These are phyloP conservation scores for Fraxinus velutina DNA, from an alignment of 305 asterid genomes.

Conservation along the genomic window DNA sequence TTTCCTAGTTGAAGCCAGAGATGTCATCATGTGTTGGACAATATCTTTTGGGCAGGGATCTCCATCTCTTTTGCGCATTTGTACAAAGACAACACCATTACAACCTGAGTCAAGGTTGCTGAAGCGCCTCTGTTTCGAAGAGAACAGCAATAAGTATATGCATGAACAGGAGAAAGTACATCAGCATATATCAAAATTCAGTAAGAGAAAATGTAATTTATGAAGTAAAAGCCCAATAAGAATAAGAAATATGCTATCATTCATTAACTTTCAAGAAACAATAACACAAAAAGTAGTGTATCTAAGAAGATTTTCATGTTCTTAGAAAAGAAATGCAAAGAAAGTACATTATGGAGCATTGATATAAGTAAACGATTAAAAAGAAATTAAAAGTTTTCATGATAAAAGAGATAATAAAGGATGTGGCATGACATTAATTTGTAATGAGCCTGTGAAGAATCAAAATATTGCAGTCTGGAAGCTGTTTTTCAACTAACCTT, in stretches of 20 bases:
- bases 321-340: background rate
- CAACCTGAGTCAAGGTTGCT: constrained; percentile 78
- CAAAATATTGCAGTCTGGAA: constrained; percentile 9
- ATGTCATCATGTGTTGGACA: constrained; percentile 83
- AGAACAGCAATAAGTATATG: constrained; percentile 10
- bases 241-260: background rate
- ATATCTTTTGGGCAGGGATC: constrained; percentile 83
- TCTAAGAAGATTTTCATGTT: background rate
- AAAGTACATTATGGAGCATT: background rate
- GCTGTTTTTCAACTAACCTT: constrained; percentile 48
- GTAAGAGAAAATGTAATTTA: background rate
- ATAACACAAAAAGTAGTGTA: background rate
- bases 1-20: constrained; percentile 71
- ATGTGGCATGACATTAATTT: background rate
- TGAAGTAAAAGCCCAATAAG: background rate
- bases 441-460: background rate
- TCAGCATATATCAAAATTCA: background rate
- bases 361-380: background rate
- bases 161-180: background rate
- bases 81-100: constrained; percentile 82
- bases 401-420: background rate
- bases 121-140: constrained; percentile 66
- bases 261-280: constrained; percentile 7
- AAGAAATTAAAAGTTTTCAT: background rate
- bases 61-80: constrained; percentile 76